A percentile compares a stretch with the other conserved stretches of the same genome.
These are phyloP conservation scores for Epicoccum nigrum DNA, from an alignment of 2,329 filamentous ascomycete species.

Conservation along the genomic window DNA sequence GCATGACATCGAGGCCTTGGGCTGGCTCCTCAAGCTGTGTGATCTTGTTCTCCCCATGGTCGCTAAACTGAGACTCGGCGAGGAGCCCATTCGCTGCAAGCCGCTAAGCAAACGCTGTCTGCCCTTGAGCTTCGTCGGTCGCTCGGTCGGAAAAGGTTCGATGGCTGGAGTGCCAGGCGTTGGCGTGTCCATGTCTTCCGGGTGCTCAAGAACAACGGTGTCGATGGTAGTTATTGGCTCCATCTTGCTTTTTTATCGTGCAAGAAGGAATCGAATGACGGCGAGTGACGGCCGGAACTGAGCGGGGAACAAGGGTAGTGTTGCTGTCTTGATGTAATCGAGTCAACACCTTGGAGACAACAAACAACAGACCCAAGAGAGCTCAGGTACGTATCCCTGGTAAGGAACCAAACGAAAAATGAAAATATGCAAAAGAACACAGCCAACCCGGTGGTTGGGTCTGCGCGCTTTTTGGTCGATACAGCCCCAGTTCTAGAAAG, in stretches of 20 bases:
- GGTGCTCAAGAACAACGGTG: constrained; percentile 44
- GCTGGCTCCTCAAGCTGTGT: constrained; percentile 67
- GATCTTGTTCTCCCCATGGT: constrained; percentile 69
- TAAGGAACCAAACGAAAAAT: constrained; percentile 8
- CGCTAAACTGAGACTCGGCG: constrained; percentile 73
- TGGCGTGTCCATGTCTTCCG: constrained; percentile 23
- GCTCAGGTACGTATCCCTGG: constrained; percentile 1
- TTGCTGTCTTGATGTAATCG: constrained; percentile 4
- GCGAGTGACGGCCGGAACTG: constrained; percentile 10
- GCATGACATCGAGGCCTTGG: constrained; percentile 69
- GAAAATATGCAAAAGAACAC: constrained; percentile 12
- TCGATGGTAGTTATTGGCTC: constrained; percentile 49
- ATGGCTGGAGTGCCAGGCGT: constrained; percentile 22
- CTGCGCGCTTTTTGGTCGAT: constrained; percentile 33
- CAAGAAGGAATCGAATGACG: constrained; percentile 12
- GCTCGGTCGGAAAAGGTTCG: constrained; percentile 39
- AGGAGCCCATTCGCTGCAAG: constrained; percentile 82
- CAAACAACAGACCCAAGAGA: constrained; percentile 3
- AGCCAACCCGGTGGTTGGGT: constrained; percentile 30
- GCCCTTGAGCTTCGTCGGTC: constrained; percentile 65
- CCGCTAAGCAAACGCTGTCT: constrained; percentile 73
- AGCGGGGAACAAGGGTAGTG: constrained; percentile 19
- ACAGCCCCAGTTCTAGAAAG: constrained; percentile 27
- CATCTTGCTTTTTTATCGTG: constrained; percentile 28
- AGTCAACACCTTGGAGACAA: not conserved